These are phyloP conservation scores for Panaeolus papilionaceus DNA, from an alignment of 768 basidiomycete species.

Conservation along the genomic window DNA sequence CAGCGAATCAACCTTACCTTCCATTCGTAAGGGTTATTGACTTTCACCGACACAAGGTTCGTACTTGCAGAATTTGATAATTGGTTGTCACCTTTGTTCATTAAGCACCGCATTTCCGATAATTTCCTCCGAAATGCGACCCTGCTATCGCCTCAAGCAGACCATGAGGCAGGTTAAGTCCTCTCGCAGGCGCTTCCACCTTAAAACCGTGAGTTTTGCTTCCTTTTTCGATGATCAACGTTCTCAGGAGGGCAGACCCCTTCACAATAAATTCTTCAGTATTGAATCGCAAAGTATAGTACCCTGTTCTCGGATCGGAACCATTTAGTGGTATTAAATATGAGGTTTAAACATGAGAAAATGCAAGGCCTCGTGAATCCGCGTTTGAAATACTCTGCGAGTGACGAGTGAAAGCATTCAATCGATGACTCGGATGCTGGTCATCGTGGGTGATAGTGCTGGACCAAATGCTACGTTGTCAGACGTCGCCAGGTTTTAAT, in stretches of 20 bases:
- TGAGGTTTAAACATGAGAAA: background rate
- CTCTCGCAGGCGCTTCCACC: conserved; percentile 4
- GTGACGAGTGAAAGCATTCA: background rate
- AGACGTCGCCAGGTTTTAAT: background rate
- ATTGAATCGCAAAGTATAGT: background rate
- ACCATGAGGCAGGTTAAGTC: background rate
- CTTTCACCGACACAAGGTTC: too few species aligned
- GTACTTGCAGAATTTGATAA: background rate
- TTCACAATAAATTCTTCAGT: background rate
- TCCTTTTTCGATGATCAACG: conserved; percentile 13
- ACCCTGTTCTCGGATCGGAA: background rate
- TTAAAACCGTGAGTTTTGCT: background rate
- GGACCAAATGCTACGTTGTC: background rate
- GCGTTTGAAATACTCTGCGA: background rate
- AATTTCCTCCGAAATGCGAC: background rate
- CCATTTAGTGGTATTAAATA: background rate
- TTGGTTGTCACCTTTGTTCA: background rate
- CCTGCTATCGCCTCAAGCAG: conserved; percentile 6
- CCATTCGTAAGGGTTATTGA: too few species aligned
- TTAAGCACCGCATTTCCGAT: background rate
- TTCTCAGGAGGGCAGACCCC: background rate
- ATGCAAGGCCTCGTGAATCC: background rate
- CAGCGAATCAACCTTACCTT: background rate
- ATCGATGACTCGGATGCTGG: background rate
- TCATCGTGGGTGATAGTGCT: background rate